A percentile compares a stretch with the other conserved stretches of the same genome.
Evolutionary conservation across 139 green algal species (phyloP).

Genomic region (Micractinium sp.): DNA sequence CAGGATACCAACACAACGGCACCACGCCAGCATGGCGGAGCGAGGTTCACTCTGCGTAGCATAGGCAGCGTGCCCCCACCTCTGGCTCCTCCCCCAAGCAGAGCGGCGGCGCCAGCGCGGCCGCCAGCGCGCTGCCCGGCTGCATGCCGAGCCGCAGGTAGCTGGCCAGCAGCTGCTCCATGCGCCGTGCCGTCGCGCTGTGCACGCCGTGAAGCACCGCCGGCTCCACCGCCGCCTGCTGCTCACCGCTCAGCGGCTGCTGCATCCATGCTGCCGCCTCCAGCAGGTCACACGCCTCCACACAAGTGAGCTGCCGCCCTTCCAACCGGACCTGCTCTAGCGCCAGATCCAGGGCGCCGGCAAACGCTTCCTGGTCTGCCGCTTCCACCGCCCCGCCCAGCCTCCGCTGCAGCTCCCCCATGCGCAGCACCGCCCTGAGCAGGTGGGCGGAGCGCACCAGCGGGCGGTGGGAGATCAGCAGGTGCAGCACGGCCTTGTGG

Average conservation of each 20-base stretch:
- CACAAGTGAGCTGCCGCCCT: not conserved
- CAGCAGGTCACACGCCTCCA: not conserved
- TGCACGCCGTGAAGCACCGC: not conserved
- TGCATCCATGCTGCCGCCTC: not conserved
- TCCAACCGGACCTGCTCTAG: not conserved
- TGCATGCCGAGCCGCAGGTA: constrained; percentile 16
- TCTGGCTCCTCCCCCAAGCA: not conserved
- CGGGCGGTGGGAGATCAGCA: too few species aligned
- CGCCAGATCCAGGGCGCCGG: not conserved
- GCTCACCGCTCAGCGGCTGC: not conserved
- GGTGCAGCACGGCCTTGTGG: too few species aligned
- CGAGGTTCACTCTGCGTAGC: not conserved
- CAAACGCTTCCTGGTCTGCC: constrained; percentile 10
- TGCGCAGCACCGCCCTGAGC: not conserved
- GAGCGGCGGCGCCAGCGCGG: not conserved
- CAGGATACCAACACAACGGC: not conserved
- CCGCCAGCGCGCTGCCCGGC: not conserved
- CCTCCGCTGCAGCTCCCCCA: not conserved
- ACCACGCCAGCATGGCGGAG: not conserved
- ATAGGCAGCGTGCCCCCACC: not conserved
- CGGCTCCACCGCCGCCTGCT: constrained; percentile 8
- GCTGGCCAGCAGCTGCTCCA: not conserved
- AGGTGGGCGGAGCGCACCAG: too few species aligned
- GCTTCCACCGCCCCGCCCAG: not conserved
- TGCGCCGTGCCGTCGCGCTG: not conserved